These are phyloP conservation scores for Iberis pinnata DNA, from an alignment of 345 rosid genomes.

Conservation along the genomic window DNA sequence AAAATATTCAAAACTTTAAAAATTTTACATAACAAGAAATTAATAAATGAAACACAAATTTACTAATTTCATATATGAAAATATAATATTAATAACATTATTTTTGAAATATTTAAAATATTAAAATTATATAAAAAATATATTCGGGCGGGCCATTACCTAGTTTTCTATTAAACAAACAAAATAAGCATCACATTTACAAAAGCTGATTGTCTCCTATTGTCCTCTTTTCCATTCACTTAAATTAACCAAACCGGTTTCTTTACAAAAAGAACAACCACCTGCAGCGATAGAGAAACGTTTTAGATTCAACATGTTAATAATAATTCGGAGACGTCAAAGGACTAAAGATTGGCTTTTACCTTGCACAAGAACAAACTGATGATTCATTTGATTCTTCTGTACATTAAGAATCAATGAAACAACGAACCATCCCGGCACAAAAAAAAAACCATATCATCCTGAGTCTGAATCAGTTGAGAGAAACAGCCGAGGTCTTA, in stretches of 20 bases:
- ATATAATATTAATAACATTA: too few relatives aligned
- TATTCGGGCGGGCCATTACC: too few relatives aligned
- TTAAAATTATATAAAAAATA: too few relatives aligned
- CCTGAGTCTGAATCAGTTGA: slow-evolving; percentile 73
- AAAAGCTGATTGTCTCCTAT: too few relatives aligned
- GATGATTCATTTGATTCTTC: slow-evolving; percentile 12
- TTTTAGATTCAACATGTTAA: not conserved
- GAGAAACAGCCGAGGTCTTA: slow-evolving; percentile 59
- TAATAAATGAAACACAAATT: too few relatives aligned
- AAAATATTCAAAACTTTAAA: too few relatives aligned
- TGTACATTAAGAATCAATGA: slow-evolving; percentile 7
- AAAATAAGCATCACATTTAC: too few relatives aligned
- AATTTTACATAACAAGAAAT: too few relatives aligned
- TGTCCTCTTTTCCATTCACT: not conserved
- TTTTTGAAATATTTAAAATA: too few relatives aligned
- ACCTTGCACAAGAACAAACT: slow-evolving; percentile 20
- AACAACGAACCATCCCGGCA: slow-evolving; percentile 6
- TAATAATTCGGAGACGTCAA: not conserved
- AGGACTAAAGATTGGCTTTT: not conserved
- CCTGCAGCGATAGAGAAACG: slow-evolving; percentile 13
- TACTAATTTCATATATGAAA: too few relatives aligned
- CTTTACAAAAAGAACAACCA: slow-evolving; percentile 5
- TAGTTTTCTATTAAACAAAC: too few relatives aligned
- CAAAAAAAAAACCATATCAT: slow-evolving; percentile 15
- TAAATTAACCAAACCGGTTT: not conserved